Evolutionary conservation across 2,329 filamentous ascomycete species (phyloP), one percentile per base, ranked within the genome.

Genomic region (Ilyonectria robusta): DNA sequence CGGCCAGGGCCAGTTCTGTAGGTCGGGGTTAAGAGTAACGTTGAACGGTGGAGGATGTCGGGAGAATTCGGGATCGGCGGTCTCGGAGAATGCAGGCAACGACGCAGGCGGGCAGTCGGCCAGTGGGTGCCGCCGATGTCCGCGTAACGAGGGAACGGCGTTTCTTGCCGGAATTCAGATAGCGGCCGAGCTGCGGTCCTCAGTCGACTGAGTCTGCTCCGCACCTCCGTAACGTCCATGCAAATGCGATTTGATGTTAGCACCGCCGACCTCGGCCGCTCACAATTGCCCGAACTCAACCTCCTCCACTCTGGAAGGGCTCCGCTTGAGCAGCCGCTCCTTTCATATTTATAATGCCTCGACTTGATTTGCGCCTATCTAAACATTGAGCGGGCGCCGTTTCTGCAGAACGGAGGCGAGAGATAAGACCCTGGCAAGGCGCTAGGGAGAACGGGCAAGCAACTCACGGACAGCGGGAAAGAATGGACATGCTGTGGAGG

Each of bases 341-440:
- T 67, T 70, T 68, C 62, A 66, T 77, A 75, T 75, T 77, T 77
- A 77, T 77, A 77, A 77, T 75, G 64, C 66, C 56, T 68, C 68
- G 58, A 71, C 63, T 75, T 74, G 65, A 70, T 72, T 73, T 74
- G 73, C 59, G 68, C 66, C 69, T 62, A 46, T 66, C 48, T 71
- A 46, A 53, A 48, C 51, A 66, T 68, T 66, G 67, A 62, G 72
- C 67, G 62, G 64, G 60, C 70, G 62, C 63, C 58, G 65, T 57
- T 65, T 71, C 65, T 65, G 62, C 35, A 67, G 62, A 53, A 55
- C 48, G 63, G 58, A 61, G 61, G 51, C 69, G 31, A 35, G 64
- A 75, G 73, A 75, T 74, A 75, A 74, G 73, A 62, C 62, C 61
- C 70, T 54, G 50, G 66, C 72, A 62, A 42, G 50, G n/a, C 72